Base-by-base conservation (phyloP, 345 rosid genomes). In the Reutealis trisperma region DNA sequence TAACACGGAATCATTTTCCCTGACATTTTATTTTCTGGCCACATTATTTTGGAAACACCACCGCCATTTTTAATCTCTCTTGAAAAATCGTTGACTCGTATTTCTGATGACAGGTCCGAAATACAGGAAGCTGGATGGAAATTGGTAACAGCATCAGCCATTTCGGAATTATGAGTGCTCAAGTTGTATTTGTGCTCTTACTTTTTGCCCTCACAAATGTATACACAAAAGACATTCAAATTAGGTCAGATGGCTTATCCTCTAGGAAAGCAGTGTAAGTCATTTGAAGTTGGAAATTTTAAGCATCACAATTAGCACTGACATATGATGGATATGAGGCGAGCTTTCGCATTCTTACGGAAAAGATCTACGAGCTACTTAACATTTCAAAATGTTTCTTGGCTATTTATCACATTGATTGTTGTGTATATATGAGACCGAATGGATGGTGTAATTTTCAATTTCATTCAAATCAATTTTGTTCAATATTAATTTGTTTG, bases 101-200 rank as follows among this genome's bases (percentile, higher is more conserved):
- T 25, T 51, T 71, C 25, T 66, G 37, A 55, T 69, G 73, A 45
- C 90, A 94, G 99, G 98, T 95, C 57, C 84, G 82, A 68, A 93
- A 91, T 77, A 91, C 92, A 12, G 98, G 98, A 82, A 95, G 99
- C 78, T 95, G 99, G 99, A 95, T 93, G 99, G 99, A 95, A 65
- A 95, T 95, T 0, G 98, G 99, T 47, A 95, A 93, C 79, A 90
- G 94, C 87, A 94, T 94, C 79, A 94, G 98, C 85, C 98, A 94
- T 78, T 93, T 93, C 70, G 97, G 98, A 76, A 93, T 93, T 0
- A 83, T 91, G 94, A 95, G 99, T 75, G 99, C 99, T 15, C 99
- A 93, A 84, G 99, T 94, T 25, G 98, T 94, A 49, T 94, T 93
- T 73, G 97, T 93, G 77, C 91, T 95, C 55, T 77, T 93, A 74